Conservation (phyloP, 1,139 yeast species). For the Candida buenavistaensis region DNA sequence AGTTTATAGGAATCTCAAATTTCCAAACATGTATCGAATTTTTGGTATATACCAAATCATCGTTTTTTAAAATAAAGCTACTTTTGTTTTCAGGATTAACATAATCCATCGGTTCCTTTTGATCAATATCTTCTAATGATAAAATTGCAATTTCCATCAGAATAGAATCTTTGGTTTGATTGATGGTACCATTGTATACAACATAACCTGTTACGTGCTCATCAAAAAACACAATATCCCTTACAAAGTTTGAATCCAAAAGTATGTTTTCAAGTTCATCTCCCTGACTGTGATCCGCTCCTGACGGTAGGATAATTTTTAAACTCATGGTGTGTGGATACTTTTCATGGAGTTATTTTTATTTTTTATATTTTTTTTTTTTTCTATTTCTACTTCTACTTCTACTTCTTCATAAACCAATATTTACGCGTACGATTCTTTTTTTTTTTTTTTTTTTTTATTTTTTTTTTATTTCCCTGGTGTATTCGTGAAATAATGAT, state of each 20-base stretch:
- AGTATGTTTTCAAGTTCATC: not conserved
- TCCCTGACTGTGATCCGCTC: conserved; percentile 2
- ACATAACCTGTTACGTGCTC: conserved; percentile 39
- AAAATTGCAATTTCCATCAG: conserved; percentile 27
- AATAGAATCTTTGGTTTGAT: conserved; percentile 17
- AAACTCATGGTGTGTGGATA: too few relatives aligned
- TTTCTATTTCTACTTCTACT: not conserved
- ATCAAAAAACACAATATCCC: conserved; percentile 33
- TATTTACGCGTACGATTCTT: too few relatives aligned
- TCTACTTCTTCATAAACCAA: not conserved
- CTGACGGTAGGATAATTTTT: conserved; percentile 12
- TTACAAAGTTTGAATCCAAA: not conserved
- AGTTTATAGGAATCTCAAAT: conserved; percentile 34
- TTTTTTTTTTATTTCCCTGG: too few relatives aligned
- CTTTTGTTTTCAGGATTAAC: conserved; percentile 6
- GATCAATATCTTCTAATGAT: conserved; percentile 25
- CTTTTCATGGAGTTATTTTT: too few relatives aligned
- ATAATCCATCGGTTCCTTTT: conserved; percentile 3
- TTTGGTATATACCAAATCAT: conserved; percentile 9
- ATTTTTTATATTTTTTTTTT: too few relatives aligned
- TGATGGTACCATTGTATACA: conserved; percentile 17
- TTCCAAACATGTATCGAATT: conserved; percentile 27
- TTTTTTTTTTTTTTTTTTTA: too few relatives aligned
- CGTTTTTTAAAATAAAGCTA: conserved; percentile 3
- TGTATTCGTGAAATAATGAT: not conserved